Evolutionary conservation across 345 rosid genomes (phyloP), one percentile per base, ranked within the genome.

Genomic region (Crucihimalaya himalaica): DNA sequence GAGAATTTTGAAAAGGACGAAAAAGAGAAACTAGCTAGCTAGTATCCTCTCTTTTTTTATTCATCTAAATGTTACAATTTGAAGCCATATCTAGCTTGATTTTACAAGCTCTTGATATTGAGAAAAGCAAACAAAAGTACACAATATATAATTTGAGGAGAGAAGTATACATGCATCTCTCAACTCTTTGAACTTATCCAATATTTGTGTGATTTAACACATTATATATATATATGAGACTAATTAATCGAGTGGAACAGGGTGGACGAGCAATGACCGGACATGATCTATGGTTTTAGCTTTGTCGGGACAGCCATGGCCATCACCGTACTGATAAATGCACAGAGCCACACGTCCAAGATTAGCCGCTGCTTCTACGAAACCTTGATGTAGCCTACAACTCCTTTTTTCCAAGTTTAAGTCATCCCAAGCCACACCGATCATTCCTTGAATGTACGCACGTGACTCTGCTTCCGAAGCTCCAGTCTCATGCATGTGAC

Each of bases 271-370:
- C 42, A 74, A 46, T 34, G 78, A 66, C 19, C 51, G 66, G 58
- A 74, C 53, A 63, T 55, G 71, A 55, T 64, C 48, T 37, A 45
- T 45, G 27, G 70, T 73, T 28, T 53, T 73, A 54, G 78, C 66
- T 21, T 66, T 57, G 19, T 57, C 67, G n/a, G 78, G 78, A 46
- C 32, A 57, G 52, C 78, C 78, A 71, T 68, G 27, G 4, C 86
- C 89, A 70, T 86, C 87, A 4, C 84, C 87, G 43, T 62, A 20
- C 8, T 76, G 74, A 18, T 86, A 84, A 34, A 68, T 28, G 59
- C 55, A 81, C 1, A 60, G 80, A 7, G 83, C 53, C 63, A 61
- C 39, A 20, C 88, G 81, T 5, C 58, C 83, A 1, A 79, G 11
- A 57, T 83, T 83, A 47, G 67, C 32, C 5, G 69, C 68, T 29